Conservation (phyloP, 495 filamentous ascomycete genomes). For the Trichoderma orchidacearum region DNA sequence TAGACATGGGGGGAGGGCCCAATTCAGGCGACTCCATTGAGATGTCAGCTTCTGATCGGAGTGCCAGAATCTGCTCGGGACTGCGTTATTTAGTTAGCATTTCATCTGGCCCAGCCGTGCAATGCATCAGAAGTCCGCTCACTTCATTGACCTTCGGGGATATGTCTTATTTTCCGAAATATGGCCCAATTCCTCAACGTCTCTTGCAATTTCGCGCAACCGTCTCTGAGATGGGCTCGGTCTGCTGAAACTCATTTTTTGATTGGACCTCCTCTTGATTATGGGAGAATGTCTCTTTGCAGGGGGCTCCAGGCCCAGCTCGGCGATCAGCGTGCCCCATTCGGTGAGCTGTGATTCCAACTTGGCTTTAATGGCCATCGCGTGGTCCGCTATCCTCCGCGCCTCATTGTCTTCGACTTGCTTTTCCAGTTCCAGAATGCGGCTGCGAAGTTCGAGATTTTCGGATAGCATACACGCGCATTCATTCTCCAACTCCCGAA, state of each 20-base stretch:
- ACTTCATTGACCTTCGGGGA: slow-evolving; percentile 64
- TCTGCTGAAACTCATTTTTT: slow-evolving; percentile 12
- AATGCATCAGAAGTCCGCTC: slow-evolving; percentile 12
- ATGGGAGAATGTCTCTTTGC: slow-evolving; percentile 22
- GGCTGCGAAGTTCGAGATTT: slow-evolving; percentile 71
- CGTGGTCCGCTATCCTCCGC: slow-evolving; percentile 41
- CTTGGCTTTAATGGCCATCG: slow-evolving; percentile 52
- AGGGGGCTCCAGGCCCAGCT: slow-evolving; percentile 40
- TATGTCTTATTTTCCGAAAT: slow-evolving; percentile 75
- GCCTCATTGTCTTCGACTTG: slow-evolving; percentile 39
- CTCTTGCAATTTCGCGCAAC: slow-evolving; percentile 33
- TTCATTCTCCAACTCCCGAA: slow-evolving; percentile 77
- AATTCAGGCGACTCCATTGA: slow-evolving; percentile 49
- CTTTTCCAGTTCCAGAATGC: slow-evolving; percentile 59
- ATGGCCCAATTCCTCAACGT: slow-evolving; percentile 41
- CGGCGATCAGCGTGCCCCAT: slow-evolving; percentile 46
- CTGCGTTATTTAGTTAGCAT: slow-evolving; percentile 19
- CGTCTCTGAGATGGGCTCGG: slow-evolving; percentile 25
- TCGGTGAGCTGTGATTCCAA: slow-evolving; percentile 59
- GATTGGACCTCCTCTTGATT: slow-evolving; percentile 14
- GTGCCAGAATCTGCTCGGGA: slow-evolving; percentile 28
- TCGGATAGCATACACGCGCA: slow-evolving; percentile 70
- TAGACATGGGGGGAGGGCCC: slow-evolving; percentile 50
- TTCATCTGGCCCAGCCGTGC: neutral
- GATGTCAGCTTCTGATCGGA: slow-evolving; percentile 34